These are phyloP conservation scores for Kwoniella newhampshirensis DNA, from an alignment of 768 basidiomycete species.

Conservation along the genomic window DNA sequence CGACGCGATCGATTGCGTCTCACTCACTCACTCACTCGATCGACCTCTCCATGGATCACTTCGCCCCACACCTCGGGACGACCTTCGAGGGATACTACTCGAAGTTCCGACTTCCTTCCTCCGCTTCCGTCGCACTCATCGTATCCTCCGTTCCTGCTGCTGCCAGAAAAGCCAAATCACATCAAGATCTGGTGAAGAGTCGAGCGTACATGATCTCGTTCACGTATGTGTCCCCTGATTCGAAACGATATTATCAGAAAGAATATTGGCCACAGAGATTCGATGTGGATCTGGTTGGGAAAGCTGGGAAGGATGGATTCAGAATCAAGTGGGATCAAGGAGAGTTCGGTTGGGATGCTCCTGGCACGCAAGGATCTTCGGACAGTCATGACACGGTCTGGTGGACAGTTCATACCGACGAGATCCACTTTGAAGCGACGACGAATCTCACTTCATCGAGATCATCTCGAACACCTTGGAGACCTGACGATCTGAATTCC, in stretches of 20 bases:
- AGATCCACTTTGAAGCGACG: conserved; percentile 7
- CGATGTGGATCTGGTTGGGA: conserved; percentile 1
- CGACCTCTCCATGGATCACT: conserved; percentile 20
- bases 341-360: conserved; percentile 16
- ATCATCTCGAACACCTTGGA: conserved; percentile 24
- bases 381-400: conserved; percentile 10
- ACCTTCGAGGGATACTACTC: conserved; percentile 40
- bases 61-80: conserved; percentile 25
- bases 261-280: conserved; percentile 26
- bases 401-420: conserved; percentile 17
- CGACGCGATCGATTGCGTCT: too few species aligned
- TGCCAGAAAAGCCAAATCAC: not conserved
- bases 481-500: conserved; percentile 17
- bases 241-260: conserved; percentile 15
- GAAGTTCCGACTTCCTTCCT: conserved; percentile 38
- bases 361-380: not conserved
- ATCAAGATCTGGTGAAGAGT: not conserved
- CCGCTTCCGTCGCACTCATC: conserved; percentile 35
- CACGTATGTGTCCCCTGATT: conserved; percentile 24
- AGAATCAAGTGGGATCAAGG: conserved; percentile 28
- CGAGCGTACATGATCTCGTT: conserved; percentile 29
- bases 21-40: not conserved
- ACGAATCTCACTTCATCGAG: not conserved
- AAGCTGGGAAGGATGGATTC: conserved; percentile 12
- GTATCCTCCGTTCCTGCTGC: conserved; percentile 35